Evolutionary conservation across 495 filamentous ascomycete genomes (phyloP), one percentile per base, ranked within the genome.

Genomic region (Pseudomonodictys pantanalensis): DNA sequence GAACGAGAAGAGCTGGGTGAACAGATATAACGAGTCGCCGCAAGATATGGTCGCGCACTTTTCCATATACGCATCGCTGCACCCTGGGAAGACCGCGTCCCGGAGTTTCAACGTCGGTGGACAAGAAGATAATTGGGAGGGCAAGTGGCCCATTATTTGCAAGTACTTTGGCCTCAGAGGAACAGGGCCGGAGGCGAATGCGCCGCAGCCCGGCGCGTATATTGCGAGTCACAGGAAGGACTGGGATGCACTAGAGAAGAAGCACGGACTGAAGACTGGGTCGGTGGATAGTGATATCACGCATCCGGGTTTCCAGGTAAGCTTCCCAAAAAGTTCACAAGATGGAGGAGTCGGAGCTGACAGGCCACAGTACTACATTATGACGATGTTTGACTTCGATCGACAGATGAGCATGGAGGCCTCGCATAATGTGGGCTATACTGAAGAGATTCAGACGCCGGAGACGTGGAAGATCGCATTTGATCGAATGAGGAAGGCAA

Each of bases 321-420:
- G 60, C 2, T 15, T 22, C 3, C 11, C 15, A 25, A 6, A 9
- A 5, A 4, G 2, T 24, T 24, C 17, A n/a, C 8, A 20, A 41
- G 15, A 29, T 47, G 26, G 23, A 35, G 49, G 24, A 58, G 52
- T 46, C 60, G n/a, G n/a, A n/a, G 57, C 30, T 66, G 54, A 24
- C 55, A 60, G 3, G 68, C 64, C 24, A 49, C 62, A 59, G 58
- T 73, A 74, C 56, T 75, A 71, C 43, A 74, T 75, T 49, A 73
- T 76, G 71, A 70, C 72, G 0, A 65, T 71, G 66, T 71, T 74
- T 46, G 60, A 74, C 56, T 71, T 74, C 43, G 73, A 76, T 56
- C 49, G 71, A 32, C 68, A 74, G 26, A 62, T 72, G 60, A 71
- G 73, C 65, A 68, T 75, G 69, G 72, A 44, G 32, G 69, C 68